Evolutionary conservation across 2,329 filamentous ascomycete genomes (phyloP).

Genomic region (Cordyceps farinosa): DNA sequence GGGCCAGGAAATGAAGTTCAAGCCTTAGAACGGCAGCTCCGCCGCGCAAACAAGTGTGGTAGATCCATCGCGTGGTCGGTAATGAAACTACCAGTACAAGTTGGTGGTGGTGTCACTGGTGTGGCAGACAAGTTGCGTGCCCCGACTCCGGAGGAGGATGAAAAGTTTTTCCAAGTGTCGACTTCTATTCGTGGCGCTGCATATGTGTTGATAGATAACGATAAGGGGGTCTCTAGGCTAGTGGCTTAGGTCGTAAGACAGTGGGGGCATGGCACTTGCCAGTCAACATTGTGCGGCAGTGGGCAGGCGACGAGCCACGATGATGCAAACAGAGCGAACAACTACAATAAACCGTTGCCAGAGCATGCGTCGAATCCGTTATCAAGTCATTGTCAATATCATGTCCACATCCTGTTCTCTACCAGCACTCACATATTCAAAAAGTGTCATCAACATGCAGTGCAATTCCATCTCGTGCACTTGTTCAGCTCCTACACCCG

Average conservation of each 20-base stretch:
- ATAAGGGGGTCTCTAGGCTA: constrained; percentile 6
- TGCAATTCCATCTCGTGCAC: neutral
- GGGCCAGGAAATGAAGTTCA: neutral
- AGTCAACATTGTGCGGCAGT: neutral
- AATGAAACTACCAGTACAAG: neutral
- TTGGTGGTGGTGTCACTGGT: neutral
- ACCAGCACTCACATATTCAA: neutral
- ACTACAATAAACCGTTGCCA: neutral
- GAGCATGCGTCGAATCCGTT: neutral
- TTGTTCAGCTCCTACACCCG: neutral
- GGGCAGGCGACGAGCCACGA: neutral
- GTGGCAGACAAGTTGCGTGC: neutral
- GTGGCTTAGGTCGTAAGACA: neutral
- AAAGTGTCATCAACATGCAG: neutral
- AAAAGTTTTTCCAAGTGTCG: constrained; percentile 4
- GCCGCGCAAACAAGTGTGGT: neutral
- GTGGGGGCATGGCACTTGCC: neutral
- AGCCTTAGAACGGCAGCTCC: constrained; percentile 4
- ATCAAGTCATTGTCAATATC: neutral
- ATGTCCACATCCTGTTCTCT: neutral
- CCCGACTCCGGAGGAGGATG: constrained; percentile 13
- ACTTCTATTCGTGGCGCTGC: neutral
- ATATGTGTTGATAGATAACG: constrained; percentile 10
- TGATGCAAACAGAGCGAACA: neutral
- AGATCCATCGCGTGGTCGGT: neutral